These are phyloP conservation scores for Plenodomus lindquistii DNA, from an alignment of 2,329 filamentous ascomycete species.

Conservation along the genomic window DNA sequence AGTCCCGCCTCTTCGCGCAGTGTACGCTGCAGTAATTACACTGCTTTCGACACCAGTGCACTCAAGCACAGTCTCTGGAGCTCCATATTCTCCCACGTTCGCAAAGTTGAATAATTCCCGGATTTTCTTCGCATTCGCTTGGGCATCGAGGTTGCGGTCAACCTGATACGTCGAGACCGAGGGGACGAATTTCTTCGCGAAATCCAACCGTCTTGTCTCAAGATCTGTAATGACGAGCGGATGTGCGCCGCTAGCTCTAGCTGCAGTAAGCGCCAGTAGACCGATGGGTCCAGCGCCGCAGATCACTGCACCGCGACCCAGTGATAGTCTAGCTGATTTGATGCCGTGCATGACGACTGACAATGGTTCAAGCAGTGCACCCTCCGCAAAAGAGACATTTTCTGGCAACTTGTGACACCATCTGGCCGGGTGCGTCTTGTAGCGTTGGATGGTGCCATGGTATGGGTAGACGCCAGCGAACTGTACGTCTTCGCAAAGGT, in stretches of 20 bases:
- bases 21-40: conserved; percentile 62
- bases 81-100: conserved; percentile 55
- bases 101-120: conserved; percentile 56
- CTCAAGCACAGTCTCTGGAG: conserved; percentile 64
- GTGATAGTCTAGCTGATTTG: conserved; percentile 54
- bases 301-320: conserved; percentile 61
- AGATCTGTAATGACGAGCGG: conserved; percentile 68
- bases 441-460: conserved; percentile 63
- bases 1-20: conserved; percentile 61
- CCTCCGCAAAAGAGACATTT: conserved; percentile 60
- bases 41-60: conserved; percentile 70
- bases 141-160: conserved; percentile 48
- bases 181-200: conserved; percentile 63
- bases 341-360: conserved; percentile 67
- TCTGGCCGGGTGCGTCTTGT: conserved; percentile 64
- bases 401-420: conserved; percentile 58
- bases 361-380: conserved; percentile 66
- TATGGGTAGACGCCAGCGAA: conserved; percentile 67
- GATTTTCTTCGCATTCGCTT: conserved; percentile 58
- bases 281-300: conserved; percentile 67
- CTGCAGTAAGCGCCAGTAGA: conserved; percentile 63
- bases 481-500: conserved; percentile 64
- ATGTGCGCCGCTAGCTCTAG: conserved; percentile 65
- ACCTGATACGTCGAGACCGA: conserved; percentile 59
- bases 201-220: conserved; percentile 59